These are phyloP conservation scores for Nemania abortiva DNA, from an alignment of 2,329 filamentous ascomycete genomes.

Conservation along the genomic window DNA sequence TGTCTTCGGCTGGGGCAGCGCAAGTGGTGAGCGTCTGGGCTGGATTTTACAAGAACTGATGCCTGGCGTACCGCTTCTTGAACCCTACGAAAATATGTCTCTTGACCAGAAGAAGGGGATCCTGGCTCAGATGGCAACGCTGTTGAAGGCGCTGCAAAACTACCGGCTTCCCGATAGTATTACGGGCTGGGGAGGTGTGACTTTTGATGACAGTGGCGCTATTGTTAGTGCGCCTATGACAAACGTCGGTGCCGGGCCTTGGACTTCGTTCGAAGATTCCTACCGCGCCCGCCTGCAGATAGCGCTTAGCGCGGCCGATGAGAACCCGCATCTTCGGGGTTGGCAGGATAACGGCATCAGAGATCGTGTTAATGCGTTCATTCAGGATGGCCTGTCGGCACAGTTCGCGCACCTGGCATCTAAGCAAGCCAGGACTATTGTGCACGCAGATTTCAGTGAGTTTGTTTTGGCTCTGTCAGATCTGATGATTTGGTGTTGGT, in stretches of 20 bases:
- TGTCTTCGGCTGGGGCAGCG: slow-evolving; percentile 13
- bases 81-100: slow-evolving; percentile 9
- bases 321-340: slow-evolving; percentile 4
- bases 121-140: background rate
- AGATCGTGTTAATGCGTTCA: slow-evolving; percentile 19
- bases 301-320: slow-evolving; percentile 12
- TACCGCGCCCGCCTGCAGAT: slow-evolving; percentile 5
- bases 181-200: slow-evolving; percentile 25
- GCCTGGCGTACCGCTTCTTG: slow-evolving; percentile 1
- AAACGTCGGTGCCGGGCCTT: slow-evolving; percentile 21
- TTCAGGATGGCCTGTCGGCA: slow-evolving; percentile 15
- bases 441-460: slow-evolving; percentile 29
- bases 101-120: slow-evolving; percentile 18
- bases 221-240: slow-evolving; percentile 19
- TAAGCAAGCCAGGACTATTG: slow-evolving; percentile 10
- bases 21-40: background rate
- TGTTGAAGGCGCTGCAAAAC: slow-evolving; percentile 21
- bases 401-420: slow-evolving; percentile 8
- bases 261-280: slow-evolving; percentile 19
- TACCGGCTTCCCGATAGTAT: slow-evolving; percentile 20
- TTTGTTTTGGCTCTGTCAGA: too few species aligned
- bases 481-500: too few species aligned
- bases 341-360: slow-evolving; percentile 21
- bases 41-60: slow-evolving; percentile 23
- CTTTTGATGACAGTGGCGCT: slow-evolving; percentile 16